Conservation (phyloP, 441 rosid genomes). For the Syzygium syzygioides region DNA sequence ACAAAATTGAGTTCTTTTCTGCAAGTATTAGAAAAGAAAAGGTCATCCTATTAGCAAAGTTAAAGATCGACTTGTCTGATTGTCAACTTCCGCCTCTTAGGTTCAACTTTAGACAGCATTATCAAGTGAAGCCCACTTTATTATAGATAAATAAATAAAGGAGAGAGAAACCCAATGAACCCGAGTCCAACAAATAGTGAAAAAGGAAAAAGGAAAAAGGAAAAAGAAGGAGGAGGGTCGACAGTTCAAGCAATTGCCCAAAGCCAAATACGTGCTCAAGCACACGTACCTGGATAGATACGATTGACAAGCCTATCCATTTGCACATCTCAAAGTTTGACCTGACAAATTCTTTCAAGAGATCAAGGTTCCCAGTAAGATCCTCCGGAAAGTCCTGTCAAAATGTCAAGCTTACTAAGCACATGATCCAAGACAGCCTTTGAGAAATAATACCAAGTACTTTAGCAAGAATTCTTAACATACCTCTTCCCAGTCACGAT, state of each 20-base stretch:
- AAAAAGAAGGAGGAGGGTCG: not conserved
- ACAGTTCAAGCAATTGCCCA: not conserved
- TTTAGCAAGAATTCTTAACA: not conserved
- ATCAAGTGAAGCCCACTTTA: not conserved
- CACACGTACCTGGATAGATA: slow-evolving; percentile 53
- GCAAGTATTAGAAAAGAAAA: not conserved
- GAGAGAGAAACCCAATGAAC: not conserved
- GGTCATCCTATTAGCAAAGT: not conserved
- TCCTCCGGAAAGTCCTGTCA: slow-evolving; percentile 81
- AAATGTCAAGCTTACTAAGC: slow-evolving; percentile 7
- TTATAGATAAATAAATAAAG: not conserved
- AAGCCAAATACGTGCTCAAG: not conserved
- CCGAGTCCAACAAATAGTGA: not conserved
- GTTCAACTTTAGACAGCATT: not conserved
- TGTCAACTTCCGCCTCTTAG: not conserved
- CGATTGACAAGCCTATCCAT: slow-evolving; percentile 73
- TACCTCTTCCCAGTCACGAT: slow-evolving; percentile 84
- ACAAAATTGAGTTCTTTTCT: not conserved
- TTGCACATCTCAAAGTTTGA: slow-evolving; percentile 72
- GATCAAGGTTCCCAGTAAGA: slow-evolving; percentile 59
- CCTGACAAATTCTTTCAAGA: slow-evolving; percentile 52
- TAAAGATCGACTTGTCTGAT: not conserved
- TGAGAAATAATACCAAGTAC: not conserved
- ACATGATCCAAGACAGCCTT: not conserved
- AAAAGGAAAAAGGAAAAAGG: not conserved